These are phyloP conservation scores for Aspergillus sp. DNA, from an alignment of 2,329 filamentous ascomycete genomes.

Conservation along the genomic window DNA sequence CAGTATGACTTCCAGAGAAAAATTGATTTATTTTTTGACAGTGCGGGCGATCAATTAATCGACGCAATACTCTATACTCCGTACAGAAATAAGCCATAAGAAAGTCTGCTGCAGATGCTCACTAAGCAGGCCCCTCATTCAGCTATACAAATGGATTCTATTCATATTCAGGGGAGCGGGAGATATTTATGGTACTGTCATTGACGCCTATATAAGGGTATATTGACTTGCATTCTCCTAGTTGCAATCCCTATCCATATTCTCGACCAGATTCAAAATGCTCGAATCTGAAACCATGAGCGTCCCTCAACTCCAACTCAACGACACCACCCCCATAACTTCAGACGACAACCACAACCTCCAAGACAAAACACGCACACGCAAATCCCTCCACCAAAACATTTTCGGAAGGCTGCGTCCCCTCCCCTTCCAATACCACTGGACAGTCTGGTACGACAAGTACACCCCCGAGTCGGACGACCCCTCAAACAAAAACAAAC, in stretches of 20 bases:
- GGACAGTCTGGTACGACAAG: slow-evolving; percentile 44
- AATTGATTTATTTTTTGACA: not conserved
- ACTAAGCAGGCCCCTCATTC: not conserved
- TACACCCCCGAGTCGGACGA: slow-evolving; percentile 13
- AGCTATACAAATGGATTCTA: not conserved
- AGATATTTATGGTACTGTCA: not conserved
- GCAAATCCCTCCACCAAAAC: slow-evolving; percentile 36
- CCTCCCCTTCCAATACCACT: slow-evolving; percentile 42
- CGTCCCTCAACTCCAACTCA: slow-evolving; percentile 15
- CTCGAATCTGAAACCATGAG: slow-evolving; percentile 9
- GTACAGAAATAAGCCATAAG: not conserved
- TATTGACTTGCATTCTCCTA: not conserved
- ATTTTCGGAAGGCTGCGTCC: slow-evolving; percentile 42
- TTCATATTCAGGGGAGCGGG: not conserved
- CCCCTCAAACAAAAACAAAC: slow-evolving; percentile 22
- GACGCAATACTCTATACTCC: not conserved
- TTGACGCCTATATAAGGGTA: not conserved
- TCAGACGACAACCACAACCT: slow-evolving; percentile 8
- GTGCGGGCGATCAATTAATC: not conserved
- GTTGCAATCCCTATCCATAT: not conserved
- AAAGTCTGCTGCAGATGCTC: not conserved
- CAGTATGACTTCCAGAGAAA: not conserved
- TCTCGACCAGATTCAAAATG: not conserved
- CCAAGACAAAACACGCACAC: slow-evolving; percentile 11
- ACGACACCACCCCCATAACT: slow-evolving; percentile 13